These are phyloP conservation scores for Sequoiadendron giganteum DNA, from an alignment of 75 land plant genomes.

Conservation along the genomic window DNA sequence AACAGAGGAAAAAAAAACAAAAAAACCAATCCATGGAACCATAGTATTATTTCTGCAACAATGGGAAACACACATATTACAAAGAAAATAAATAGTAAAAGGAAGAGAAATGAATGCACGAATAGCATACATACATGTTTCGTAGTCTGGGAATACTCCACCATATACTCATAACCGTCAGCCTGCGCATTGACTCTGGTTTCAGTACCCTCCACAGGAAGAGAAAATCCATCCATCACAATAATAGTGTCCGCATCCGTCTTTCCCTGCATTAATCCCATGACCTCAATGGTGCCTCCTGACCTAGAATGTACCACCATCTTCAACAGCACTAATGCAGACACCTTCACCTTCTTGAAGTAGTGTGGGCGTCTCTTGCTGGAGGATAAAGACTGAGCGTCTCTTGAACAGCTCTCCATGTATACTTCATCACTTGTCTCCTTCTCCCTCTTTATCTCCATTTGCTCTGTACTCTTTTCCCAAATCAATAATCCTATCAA, in stretches of 20 bases:
- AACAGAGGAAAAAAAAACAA: too few relatives aligned
- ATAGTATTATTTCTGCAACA: not conserved
- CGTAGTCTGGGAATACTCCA: constrained; percentile 90
- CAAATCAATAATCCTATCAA: too few relatives aligned
- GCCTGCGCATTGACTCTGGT: constrained; percentile 99
- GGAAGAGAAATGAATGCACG: not conserved
- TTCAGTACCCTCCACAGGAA: constrained; percentile 98
- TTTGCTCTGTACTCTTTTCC: too few relatives aligned
- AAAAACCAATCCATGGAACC: too few relatives aligned
- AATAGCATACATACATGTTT: constrained; percentile 53
- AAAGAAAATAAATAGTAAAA: not conserved
- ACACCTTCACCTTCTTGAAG: constrained; percentile 92
- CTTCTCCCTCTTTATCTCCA: too few relatives aligned
- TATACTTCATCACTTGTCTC: too few relatives aligned
- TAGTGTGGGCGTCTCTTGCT: constrained; percentile 63
- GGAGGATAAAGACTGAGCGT: too few relatives aligned
- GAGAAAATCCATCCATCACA: constrained; percentile 97
- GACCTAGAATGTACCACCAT: constrained; percentile 99
- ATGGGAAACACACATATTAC: not conserved
- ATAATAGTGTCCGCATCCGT: constrained; percentile 89
- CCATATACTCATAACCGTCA: constrained; percentile 99
- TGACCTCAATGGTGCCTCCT: constrained; percentile 95
- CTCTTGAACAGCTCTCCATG: too few relatives aligned
- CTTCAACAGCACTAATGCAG: constrained; percentile 95
- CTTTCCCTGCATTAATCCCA: constrained; percentile 99